A percentile compares a stretch with the other conserved stretches of the same genome.
phyloP scores from a whole-genome alignment of 169 alveolate species.

The Fabrea salina region DNA sequence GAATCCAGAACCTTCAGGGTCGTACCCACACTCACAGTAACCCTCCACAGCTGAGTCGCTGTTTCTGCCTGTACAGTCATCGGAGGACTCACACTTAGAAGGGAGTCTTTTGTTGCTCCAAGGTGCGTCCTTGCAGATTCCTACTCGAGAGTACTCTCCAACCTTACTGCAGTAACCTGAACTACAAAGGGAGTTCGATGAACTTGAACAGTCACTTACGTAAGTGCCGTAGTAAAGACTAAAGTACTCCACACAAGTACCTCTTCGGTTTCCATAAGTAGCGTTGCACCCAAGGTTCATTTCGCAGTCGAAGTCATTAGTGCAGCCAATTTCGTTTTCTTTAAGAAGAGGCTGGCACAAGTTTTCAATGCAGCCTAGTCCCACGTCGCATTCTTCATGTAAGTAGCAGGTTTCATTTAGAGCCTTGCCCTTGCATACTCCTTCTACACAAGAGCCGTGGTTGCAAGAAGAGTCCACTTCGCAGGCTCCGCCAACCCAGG shows the following conservation, averaged over 20 bases:
- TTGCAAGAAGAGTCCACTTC: too few relatives aligned
- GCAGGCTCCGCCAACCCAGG: too few relatives aligned
- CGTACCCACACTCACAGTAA: not conserved
- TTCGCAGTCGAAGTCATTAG: not conserved
- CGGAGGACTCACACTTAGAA: not conserved
- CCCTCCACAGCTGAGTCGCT: not conserved
- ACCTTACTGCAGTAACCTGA: not conserved
- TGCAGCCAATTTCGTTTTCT: not conserved
- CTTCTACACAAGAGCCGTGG: not conserved
- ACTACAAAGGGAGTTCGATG: not conserved
- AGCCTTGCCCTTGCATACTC: not conserved
- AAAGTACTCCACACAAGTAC: not conserved
- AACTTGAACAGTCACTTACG: not conserved
- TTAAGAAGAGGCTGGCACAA: not conserved
- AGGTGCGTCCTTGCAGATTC: not conserved
- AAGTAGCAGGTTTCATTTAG: not conserved
- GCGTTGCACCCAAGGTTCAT: not conserved
- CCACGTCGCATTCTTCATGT: not conserved
- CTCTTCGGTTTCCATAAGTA: not conserved
- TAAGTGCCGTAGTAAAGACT: not conserved
- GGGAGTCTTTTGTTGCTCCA: not conserved
- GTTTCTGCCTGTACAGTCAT: not conserved
- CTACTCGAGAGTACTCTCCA: not conserved
- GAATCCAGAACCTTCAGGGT: not conserved
- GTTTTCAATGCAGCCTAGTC: not conserved